Conservation (phyloP, 1,284 basidiomycete genomes). For the Tilletia setariae region DNA sequence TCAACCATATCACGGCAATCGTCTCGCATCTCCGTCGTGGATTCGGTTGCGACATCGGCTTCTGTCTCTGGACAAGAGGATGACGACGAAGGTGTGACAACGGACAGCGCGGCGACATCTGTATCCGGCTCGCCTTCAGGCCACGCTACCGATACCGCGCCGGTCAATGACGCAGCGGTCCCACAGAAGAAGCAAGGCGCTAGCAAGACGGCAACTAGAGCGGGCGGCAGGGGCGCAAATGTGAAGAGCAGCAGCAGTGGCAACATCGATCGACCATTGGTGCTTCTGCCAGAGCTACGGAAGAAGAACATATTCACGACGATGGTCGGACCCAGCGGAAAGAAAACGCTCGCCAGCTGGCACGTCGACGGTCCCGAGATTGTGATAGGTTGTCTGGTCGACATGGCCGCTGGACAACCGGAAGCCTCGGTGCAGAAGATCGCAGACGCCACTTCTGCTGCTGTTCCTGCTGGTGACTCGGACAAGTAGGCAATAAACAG, state of each 20-base stretch:
- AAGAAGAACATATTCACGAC: slow-evolving; percentile 42
- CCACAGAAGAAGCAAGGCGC: neutral
- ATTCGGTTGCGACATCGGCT: neutral
- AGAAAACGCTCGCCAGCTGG: slow-evolving; percentile 51
- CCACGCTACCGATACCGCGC: neutral
- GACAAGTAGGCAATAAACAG: too few species aligned
- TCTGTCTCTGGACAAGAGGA: neutral
- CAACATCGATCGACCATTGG: neutral
- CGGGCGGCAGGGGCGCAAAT: too few species aligned
- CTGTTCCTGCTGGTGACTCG: too few species aligned
- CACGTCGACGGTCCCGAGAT: slow-evolving; percentile 43
- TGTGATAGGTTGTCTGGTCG: slow-evolving; percentile 43
- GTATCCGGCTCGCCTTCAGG: neutral
- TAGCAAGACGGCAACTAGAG: too few species aligned
- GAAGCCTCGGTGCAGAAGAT: neutral
- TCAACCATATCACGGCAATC: neutral
- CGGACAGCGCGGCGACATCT: neutral
- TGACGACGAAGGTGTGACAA: neutral
- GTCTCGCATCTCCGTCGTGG: neutral
- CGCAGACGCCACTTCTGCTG: too few species aligned
- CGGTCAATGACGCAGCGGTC: neutral
- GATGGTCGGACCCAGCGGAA: slow-evolving; percentile 44
- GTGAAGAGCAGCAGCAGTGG: neutral
- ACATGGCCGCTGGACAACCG: slow-evolving; percentile 36
- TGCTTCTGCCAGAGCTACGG: slow-evolving; percentile 1